Base-by-base conservation (phyloP, 345 rosid genomes). In the Nasturtium officinale region DNA sequence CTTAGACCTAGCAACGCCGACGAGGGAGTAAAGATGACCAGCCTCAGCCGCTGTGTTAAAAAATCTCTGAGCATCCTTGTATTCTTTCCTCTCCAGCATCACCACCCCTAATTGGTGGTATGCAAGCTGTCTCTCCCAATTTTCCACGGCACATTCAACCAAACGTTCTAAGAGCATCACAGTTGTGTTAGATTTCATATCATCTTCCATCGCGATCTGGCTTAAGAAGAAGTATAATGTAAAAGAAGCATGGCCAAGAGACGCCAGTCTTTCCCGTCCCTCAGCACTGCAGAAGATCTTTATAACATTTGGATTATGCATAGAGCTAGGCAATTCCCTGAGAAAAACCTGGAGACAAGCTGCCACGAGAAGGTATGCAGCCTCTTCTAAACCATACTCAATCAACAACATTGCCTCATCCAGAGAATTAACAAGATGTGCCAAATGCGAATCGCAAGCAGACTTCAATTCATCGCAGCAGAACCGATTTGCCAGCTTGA, bases 91-190 rank as follows among this genome's bases (percentile, higher is more conserved):
- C 79, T 85, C 96, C 17, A 91, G 84, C 97, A 94, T 91, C 62
- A 88, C 96, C 51, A 85, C 92, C 30, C 98, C 97, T 61, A 91
- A 74, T 52, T 82, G 96, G 71, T 94, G 98, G 69, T 68, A 88
- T 0, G 96, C 95, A 18, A 89, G 85, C 78, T 89, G 97, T 51
- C 86, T 89, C 81, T 94, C 90, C 96, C 98, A 94, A 72, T 17
- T 74, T 51, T 87, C 84, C 2, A 70, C 73, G 0, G 96, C 92
- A 32, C 86, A 89, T 42, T 94, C 96, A 28, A 73, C 79, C 77
- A 91, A 63, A 76, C 97, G 83, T 77, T 94, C 98, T 42, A 94
- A 76, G 26, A 94, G 87, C 97, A 89, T 94, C 61, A 91, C 93
- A 0, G 96, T 91, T 0, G 87, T 84, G 80, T 91, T 94, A 21